Base-by-base conservation (phyloP, 2,329 filamentous ascomycete genomes). In the Fusarium tanahbumbuense region DNA sequence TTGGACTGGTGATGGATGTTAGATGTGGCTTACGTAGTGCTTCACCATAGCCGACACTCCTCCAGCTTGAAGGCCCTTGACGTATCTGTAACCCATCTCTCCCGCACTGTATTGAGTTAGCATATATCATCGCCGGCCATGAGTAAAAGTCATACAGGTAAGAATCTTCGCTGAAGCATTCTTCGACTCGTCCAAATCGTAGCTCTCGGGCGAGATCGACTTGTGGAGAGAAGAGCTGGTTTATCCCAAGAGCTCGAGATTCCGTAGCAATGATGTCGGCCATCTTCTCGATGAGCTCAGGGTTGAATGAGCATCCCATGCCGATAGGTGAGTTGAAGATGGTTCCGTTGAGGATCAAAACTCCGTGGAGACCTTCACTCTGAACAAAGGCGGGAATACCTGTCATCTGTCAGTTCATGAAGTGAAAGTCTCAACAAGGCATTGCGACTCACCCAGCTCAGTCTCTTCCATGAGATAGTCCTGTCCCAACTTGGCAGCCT, bases 301-400 rank as follows among this genome's bases (percentile, higher is more conserved):
- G 86, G 75, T 93, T 92, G 81, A 89, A 93, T 0, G 91, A 91
- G 74, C 90, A 92, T 18, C 88, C 91, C 56, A 91, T 87, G 10
- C 83, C 91, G 71, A 93, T 93, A 0, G 92, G 91, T 2, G 89
- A 92, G 79, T 93, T 93, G 82, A 93, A 94, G 63, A 93, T 92
- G 3, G 92, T 93, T 5, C 90, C 91, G 76, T 93, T 93, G 12
- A 87, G 86, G 45, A 91, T 86, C 32, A 93, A 81, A 70, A 93
- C 89, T 2, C 91, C 92, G 73, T 93, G 91, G 46, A 93, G 91
- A 40, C 88, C 91, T 79, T 94, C 92, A 6, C 87, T 91, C 78
- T 93, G 92, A 16, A 92, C 88, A 70, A 93, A 85, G 2, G 91
- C 88, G 9, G 92, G 92, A 55, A 93, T 93, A 1, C 90, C 91